phyloP scores from a whole-genome alignment of 2,329 filamentous ascomycete species.

The Colletotrichum endophyticum region DNA sequence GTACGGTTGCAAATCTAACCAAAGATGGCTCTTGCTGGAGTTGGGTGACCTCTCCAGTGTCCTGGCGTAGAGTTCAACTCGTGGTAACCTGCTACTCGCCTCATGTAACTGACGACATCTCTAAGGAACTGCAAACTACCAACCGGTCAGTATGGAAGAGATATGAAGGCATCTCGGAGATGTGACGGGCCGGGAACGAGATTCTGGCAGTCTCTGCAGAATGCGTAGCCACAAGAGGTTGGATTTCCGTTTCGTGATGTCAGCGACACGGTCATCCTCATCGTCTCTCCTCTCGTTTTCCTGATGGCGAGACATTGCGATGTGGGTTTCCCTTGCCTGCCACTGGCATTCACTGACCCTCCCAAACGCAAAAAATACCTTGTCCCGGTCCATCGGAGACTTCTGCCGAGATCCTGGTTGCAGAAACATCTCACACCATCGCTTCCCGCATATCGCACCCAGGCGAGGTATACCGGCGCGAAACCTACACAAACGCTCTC shows the following conservation, averaged over 20 bases:
- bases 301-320: not conserved
- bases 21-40: not conserved
- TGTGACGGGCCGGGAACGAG: not conserved
- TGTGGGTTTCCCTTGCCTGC: not conserved
- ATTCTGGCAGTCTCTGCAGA: not conserved
- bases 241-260: slow-evolving; percentile 4
- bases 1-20: not conserved
- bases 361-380: not conserved
- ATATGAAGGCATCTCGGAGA: not conserved
- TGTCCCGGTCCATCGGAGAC: not conserved
- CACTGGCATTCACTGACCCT: slow-evolving; percentile 6
- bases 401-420: not conserved
- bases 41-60: not conserved
- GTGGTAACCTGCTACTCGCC: not conserved
- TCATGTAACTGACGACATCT: not conserved
- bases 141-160: not conserved
- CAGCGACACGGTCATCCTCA: not conserved
- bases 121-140: not conserved
- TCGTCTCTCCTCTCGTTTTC: not conserved
- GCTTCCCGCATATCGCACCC: not conserved
- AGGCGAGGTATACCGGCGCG: not conserved
- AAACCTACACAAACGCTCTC: not conserved
- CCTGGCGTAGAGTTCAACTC: not conserved
- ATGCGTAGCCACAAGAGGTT: not conserved
- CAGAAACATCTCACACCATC: not conserved